These are phyloP conservation scores for Vigna radiata DNA, from an alignment of 306 rosid genomes.

Conservation along the genomic window DNA sequence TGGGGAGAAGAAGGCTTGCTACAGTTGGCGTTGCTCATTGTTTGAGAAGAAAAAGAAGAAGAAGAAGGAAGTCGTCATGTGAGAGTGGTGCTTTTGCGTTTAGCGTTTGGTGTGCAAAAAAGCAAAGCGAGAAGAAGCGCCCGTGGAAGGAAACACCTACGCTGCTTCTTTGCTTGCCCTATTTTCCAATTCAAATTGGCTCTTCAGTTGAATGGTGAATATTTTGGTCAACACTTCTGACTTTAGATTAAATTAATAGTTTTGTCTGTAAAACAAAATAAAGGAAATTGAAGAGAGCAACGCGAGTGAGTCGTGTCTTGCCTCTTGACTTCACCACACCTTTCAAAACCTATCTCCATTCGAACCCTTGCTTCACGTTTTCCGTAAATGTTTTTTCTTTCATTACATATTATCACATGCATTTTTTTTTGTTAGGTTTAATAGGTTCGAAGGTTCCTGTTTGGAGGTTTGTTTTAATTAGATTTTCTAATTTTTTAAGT, in stretches of 20 bases:
- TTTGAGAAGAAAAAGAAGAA: neutral
- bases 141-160: conserved; percentile 39
- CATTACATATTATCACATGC: neutral
- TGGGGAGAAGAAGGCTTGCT: conserved; percentile 9
- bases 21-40: neutral
- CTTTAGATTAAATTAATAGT: conserved; percentile 19
- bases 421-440: no score
- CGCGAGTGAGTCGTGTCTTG: neutral
- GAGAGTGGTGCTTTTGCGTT: conserved; percentile 16
- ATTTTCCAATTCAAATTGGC: conserved; percentile 35
- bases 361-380: conserved; percentile 7
- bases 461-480: no score
- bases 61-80: conserved; percentile 22
- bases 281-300: neutral
- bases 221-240: conserved; percentile 44
- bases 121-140: neutral
- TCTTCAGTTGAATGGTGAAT: conserved; percentile 31
- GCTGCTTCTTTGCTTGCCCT: conserved; percentile 35
- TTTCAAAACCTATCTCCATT: neutral
- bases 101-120: neutral
- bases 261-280: neutral
- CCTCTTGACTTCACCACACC: conserved; percentile 22
- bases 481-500: no score
- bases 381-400: neutral
- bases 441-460: no score